These are phyloP conservation scores for Oenanthe sinensis DNA, from an alignment of 129 eudicot species.

Conservation along the genomic window DNA sequence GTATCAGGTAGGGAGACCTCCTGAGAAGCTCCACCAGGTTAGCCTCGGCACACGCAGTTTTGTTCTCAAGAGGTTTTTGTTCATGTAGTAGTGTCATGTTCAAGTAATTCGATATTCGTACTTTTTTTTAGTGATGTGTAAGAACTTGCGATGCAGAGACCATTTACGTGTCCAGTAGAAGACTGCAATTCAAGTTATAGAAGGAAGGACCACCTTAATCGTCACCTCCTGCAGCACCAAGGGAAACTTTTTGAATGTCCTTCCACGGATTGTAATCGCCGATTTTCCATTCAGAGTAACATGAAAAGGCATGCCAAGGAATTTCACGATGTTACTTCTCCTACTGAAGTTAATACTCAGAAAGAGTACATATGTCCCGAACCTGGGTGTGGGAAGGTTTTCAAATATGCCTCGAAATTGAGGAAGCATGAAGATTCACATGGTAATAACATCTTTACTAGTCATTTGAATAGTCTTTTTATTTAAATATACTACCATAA, in stretches of 20 bases:
- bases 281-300: slow-evolving; percentile 54
- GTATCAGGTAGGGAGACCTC: slow-evolving; percentile 99
- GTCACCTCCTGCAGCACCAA: slow-evolving; percentile 75
- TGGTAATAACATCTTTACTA: slow-evolving; percentile 23
- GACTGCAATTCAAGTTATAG: slow-evolving; percentile 74
- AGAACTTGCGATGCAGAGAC: slow-evolving; percentile 44
- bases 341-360: slow-evolving; percentile 11
- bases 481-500: background rate
- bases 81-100: background rate
- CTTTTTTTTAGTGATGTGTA: background rate
- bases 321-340: slow-evolving; percentile 33
- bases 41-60: slow-evolving; percentile 65
- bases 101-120: background rate
- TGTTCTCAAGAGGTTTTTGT: slow-evolving; percentile 7
- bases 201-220: slow-evolving; percentile 77
- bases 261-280: slow-evolving; percentile 32
- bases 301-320: slow-evolving; percentile 58
- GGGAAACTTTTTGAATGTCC: slow-evolving; percentile 75
- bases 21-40: slow-evolving; percentile 99
- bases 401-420: slow-evolving; percentile 56
- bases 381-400: slow-evolving; percentile 77
- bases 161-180: slow-evolving; percentile 54
- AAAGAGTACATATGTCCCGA: slow-evolving; percentile 47
- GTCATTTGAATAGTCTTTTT: background rate
- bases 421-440: slow-evolving; percentile 59